These are phyloP conservation scores for Calonectria multiphialidica DNA, from an alignment of 2,329 filamentous ascomycete species.

Conservation along the genomic window DNA sequence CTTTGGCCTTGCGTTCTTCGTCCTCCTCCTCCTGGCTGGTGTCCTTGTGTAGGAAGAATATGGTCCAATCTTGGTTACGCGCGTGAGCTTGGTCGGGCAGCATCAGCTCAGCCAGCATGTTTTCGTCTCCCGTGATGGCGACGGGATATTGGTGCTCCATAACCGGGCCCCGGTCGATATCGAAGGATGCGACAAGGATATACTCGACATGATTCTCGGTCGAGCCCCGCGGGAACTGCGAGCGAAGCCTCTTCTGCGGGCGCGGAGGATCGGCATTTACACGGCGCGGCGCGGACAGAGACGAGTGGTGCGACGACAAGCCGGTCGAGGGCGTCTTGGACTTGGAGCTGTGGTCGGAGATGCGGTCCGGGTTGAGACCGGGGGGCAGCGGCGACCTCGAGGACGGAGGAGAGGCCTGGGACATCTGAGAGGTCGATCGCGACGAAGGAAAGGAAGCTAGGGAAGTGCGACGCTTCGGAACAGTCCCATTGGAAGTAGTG, in stretches of 20 bases:
- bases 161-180: conserved; percentile 93
- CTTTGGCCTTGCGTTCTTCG: conserved; percentile 71
- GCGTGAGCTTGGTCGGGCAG: conserved; percentile 96
- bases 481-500: conserved; percentile 48
- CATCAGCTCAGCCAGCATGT: conserved; percentile 99
- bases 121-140: conserved; percentile 95
- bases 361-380: conserved; percentile 63
- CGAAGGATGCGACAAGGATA: conserved; percentile 96
- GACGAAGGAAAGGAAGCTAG: conserved; percentile 74
- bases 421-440: conserved; percentile 69
- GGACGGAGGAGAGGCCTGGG: conserved; percentile 64
- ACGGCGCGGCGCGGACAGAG: conserved; percentile 65
- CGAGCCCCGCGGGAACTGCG: conserved; percentile 81
- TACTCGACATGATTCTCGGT: conserved; percentile 97
- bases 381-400: conserved; percentile 67
- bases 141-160: conserved; percentile 99
- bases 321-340: conserved; percentile 71
- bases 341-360: conserved; percentile 70
- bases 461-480: conserved; percentile 61
- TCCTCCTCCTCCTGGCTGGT: conserved; percentile 86
- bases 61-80: conserved; percentile 97
- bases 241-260: conserved; percentile 68
- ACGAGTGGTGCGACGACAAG: conserved; percentile 72
- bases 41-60: conserved; percentile 98
- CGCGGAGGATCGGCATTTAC: conserved; percentile 64